Evolutionary conservation across 495 filamentous ascomycete species (phyloP), one percentile per base, ranked within the genome.

Genomic region (Aspergillus sparsus): DNA sequence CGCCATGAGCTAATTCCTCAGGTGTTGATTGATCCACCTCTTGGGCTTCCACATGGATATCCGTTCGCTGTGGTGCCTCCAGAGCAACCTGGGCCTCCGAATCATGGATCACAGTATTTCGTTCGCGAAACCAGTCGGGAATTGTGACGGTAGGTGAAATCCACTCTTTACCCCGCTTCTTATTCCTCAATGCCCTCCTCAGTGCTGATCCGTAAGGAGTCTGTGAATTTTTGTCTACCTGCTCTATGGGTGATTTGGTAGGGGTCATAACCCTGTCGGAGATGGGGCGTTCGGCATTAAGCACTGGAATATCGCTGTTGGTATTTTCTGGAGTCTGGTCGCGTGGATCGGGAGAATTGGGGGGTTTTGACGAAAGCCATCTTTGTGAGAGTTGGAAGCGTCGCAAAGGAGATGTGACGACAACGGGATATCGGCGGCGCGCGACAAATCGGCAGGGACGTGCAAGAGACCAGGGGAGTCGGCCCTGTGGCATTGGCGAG

Each of bases 361-460:
- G 63, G 7, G 76, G 60, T n/a, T 68, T 61, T n/a, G 71, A 67
- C 15, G 74, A 74, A 8, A 66, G 70, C 62, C 70, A 72, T 64
- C 42, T 62, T 60, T 63, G 65, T 33, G 77, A 78, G 12, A 68
- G 55, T 55, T 78, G 76, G 53, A 78, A 77, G 15, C 61, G 70
- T 44, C 76, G 76, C 49, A 71, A 68, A 37, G 63, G 50, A 16
- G 64, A 57, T 31, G 63, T 45, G 49, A 68, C 41, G 16, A 62
- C 60, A 37, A 66, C 68, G 54, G 74, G 69, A 71, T 73, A 77
- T 33, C 75, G 75, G 55, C 77, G 75, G 62, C 67, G 75, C 51
- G 75, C 74, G 58, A 78, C 66, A 47, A 80, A 70, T 57, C 76
- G 75, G 67, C 77, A 77, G 52, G 77, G 76, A 63, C 72, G 75